These are phyloP conservation scores for Gossypium aridum DNA, from an alignment of 441 rosid genomes.

Conservation along the genomic window DNA sequence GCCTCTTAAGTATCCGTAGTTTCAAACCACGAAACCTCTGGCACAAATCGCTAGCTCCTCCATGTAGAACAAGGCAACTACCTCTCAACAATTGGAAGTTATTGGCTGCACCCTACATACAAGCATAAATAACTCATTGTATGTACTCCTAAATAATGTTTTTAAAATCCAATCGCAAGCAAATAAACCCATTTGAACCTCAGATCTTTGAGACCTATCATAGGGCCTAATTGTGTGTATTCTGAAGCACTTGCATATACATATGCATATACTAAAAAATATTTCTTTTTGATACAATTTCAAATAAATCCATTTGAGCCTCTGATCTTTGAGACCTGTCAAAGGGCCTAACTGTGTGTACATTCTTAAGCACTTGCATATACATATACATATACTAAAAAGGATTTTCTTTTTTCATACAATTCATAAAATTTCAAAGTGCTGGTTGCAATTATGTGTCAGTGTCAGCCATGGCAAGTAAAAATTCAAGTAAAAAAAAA, in stretches of 20 bases:
- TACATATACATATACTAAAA: too few species aligned
- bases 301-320: too few species aligned
- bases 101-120: constrained; percentile 28
- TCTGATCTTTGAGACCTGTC: too few species aligned
- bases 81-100: constrained; percentile 18
- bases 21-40: constrained; percentile 44
- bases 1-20: constrained; percentile 30
- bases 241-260: not conserved
- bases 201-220: not conserved
- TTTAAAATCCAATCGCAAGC: not conserved
- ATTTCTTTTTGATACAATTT: too few species aligned
- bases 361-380: too few species aligned
- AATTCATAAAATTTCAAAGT: not conserved
- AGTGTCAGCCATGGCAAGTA: not conserved
- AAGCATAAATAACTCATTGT: not conserved
- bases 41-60: constrained; percentile 34
- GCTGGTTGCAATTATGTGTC: not conserved
- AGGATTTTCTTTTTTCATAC: not conserved
- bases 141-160: not conserved
- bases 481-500: not conserved
- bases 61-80: constrained; percentile 23
- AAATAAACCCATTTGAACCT: not conserved
- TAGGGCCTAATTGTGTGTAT: not conserved
- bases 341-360: too few species aligned
- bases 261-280: too few species aligned